These are phyloP conservation scores for Zygoascus flipseniorum DNA, from an alignment of 805 yeast genomes.

Conservation along the genomic window DNA sequence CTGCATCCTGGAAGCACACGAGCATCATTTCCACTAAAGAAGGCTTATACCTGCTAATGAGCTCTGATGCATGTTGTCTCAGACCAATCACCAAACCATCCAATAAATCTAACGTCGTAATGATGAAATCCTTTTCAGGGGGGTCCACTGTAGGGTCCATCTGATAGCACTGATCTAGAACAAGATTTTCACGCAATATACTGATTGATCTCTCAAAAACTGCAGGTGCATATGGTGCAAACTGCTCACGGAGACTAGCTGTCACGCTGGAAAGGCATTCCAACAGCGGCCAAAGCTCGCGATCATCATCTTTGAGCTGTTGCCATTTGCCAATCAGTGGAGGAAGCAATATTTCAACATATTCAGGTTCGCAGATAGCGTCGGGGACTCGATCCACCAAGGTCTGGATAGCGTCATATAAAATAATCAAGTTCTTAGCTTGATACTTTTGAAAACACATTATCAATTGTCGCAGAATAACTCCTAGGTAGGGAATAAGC, in stretches of 20 bases:
- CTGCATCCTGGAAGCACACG: slow-evolving; percentile 64
- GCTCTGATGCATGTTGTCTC: slow-evolving; percentile 47
- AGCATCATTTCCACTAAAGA: slow-evolving; percentile 53
- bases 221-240: slow-evolving; percentile 83
- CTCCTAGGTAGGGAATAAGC: slow-evolving; percentile 54
- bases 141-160: slow-evolving; percentile 51
- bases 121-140: slow-evolving; percentile 85
- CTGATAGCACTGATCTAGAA: slow-evolving; percentile 53
- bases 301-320: slow-evolving; percentile 61
- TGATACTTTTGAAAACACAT: slow-evolving; percentile 72
- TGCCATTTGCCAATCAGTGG: slow-evolving; percentile 83
- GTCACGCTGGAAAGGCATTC: slow-evolving; percentile 93
- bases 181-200: slow-evolving; percentile 60
- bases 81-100: slow-evolving; percentile 93
- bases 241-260: slow-evolving; percentile 71
- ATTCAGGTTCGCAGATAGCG: slow-evolving; percentile 40
- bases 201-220: slow-evolving; percentile 72
- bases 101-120: slow-evolving; percentile 79
- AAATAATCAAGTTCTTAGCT: slow-evolving; percentile 66
- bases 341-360: slow-evolving; percentile 59
- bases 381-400: slow-evolving; percentile 70
- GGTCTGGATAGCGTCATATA: slow-evolving; percentile 88
- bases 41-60: slow-evolving; percentile 34
- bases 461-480: slow-evolving; percentile 60
- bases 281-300: slow-evolving; percentile 81